Conservation (phyloP, 352 stramenopile genomes). For the Phytophthora pinifolia region DNA sequence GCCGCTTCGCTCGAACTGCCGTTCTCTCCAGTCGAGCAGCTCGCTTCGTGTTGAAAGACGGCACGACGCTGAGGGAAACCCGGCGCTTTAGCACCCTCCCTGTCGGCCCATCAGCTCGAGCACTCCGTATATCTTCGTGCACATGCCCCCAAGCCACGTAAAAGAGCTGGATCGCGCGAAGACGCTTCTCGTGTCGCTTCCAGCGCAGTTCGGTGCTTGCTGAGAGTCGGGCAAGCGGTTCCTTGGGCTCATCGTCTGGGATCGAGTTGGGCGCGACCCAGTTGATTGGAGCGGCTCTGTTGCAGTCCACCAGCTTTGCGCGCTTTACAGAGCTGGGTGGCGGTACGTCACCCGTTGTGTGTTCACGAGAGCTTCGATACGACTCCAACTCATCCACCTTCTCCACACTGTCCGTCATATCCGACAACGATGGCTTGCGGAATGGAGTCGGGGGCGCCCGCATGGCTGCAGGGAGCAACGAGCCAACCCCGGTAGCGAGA, state of each 20-base stretch:
- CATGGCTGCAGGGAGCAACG: slow-evolving; percentile 9
- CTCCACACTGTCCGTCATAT: slow-evolving; percentile 10
- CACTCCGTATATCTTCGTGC: slow-evolving; percentile 16
- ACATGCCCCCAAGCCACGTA: slow-evolving; percentile 26
- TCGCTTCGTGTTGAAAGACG: slow-evolving; percentile 23
- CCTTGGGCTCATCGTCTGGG: neutral
- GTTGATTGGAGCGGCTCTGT: too few species aligned
- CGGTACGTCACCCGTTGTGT: neutral
- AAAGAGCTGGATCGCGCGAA: slow-evolving; percentile 44
- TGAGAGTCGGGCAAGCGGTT: slow-evolving; percentile 19
- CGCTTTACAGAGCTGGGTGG: too few species aligned
- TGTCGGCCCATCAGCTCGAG: neutral
- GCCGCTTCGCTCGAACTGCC: slow-evolving; percentile 10
- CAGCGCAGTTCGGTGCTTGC: slow-evolving; percentile 34
- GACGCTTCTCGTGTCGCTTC: slow-evolving; percentile 43
- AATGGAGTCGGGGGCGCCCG: slow-evolving; percentile 12
- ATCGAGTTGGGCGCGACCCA: slow-evolving; percentile 4
- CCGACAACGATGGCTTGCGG: slow-evolving; percentile 14
- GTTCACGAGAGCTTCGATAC: slow-evolving; percentile 10
- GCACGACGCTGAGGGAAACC: slow-evolving; percentile 30
- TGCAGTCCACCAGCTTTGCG: too few species aligned
- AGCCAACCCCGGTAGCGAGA: neutral
- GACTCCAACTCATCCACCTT: slow-evolving; percentile 9
- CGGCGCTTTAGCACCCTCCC: slow-evolving; percentile 25
- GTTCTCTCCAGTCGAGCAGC: slow-evolving; percentile 4